phyloP scores from a whole-genome alignment of 768 basidiomycete species.

The Dentipellis sp. region DNA sequence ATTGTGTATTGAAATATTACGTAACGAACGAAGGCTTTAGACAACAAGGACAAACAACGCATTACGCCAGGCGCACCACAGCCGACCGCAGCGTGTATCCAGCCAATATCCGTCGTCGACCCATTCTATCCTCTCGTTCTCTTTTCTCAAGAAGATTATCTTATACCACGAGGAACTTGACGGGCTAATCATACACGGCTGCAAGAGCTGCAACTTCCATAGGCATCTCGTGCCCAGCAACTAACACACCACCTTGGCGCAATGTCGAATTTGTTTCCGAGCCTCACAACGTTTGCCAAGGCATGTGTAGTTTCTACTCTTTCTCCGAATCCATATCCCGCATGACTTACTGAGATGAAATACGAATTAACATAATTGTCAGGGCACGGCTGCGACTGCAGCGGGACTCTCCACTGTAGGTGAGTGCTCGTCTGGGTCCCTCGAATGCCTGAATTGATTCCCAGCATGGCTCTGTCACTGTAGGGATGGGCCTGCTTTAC shows the following conservation, averaged over 20 bases:
- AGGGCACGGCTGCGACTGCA: constrained; percentile 29
- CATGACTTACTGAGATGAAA: neutral
- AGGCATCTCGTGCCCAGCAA: too few relatives aligned
- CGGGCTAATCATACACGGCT: too few relatives aligned
- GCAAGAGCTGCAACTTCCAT: too few relatives aligned
- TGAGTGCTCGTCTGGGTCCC: constrained; percentile 11
- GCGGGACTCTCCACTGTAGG: constrained; percentile 29
- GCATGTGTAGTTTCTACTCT: constrained; percentile 17
- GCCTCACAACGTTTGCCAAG: constrained; percentile 37
- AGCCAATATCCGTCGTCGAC: too few relatives aligned
- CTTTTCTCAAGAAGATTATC: too few relatives aligned
- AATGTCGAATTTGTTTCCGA: constrained; percentile 33
- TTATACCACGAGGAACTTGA: too few relatives aligned
- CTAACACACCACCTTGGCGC: neutral
- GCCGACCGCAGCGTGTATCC: too few relatives aligned
- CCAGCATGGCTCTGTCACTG: neutral
- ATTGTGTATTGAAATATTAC: neutral
- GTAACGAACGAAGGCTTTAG: neutral
- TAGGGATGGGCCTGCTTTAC: constrained; percentile 69
- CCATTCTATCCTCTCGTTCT: too few relatives aligned
- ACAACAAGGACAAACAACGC: constrained; percentile 3
- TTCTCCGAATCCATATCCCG: neutral
- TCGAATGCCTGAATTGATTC: constrained; percentile 4
- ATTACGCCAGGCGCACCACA: neutral
- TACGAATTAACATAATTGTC: neutral